Conservation (phyloP, 495 filamentous ascomycete species). For the Neurospora sp. region DNA sequence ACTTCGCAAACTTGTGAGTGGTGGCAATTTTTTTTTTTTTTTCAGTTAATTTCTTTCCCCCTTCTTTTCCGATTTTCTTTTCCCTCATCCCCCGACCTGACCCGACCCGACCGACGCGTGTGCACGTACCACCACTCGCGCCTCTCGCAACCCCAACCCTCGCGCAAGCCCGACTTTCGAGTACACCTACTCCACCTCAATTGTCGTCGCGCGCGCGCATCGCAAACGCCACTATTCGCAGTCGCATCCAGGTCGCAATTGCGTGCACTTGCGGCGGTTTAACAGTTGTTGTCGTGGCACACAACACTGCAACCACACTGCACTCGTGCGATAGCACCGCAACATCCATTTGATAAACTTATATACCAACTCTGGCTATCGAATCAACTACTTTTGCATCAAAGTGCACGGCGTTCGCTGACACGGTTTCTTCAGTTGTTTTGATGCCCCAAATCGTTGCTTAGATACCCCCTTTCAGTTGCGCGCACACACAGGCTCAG, state of each 20-base stretch:
- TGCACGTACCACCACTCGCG: constrained; percentile 19
- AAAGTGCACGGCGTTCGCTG: neutral
- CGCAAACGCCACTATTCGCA: constrained; percentile 3
- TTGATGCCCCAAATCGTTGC: neutral
- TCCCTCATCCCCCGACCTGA: constrained; percentile 7
- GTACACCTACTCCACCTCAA: constrained; percentile 1
- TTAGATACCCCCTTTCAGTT: neutral
- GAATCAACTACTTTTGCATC: neutral
- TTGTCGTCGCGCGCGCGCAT: constrained; percentile 3
- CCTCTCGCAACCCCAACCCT: constrained; percentile 8
- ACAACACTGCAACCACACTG: neutral
- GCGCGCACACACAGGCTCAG: neutral
- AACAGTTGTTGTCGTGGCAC: neutral
- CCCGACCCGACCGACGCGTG: constrained; percentile 16
- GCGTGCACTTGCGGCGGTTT: neutral
- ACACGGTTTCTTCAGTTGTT: neutral
- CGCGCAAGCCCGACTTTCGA: constrained; percentile 3
- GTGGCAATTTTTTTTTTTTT: constrained; percentile 15
- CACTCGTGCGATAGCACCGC: neutral
- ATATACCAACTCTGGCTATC: neutral
- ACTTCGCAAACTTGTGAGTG: constrained; percentile 22
- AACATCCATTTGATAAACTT: neutral
- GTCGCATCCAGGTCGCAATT: neutral
- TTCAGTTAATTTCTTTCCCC: neutral
- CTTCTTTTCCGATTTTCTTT: constrained; percentile 10